Percentiles rank a stretch among this genome's conserved stretches.
phyloP scores from a whole-genome alignment of 169 alveolate genomes.

The Neospora caninum region DNA sequence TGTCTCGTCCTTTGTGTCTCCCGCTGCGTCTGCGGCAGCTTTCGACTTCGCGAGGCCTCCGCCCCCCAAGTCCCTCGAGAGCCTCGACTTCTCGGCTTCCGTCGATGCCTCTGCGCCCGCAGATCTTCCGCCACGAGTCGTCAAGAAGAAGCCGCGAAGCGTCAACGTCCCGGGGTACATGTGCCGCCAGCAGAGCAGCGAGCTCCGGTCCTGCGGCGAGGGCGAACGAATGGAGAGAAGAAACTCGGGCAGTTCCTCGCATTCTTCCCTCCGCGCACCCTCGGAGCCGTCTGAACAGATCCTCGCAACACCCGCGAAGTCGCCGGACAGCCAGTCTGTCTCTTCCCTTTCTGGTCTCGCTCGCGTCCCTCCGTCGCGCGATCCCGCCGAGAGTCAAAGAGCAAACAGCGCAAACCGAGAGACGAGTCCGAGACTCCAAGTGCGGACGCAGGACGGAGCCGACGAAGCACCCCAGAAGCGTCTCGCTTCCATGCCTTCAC shows the following conservation, averaged over 20 bases:
- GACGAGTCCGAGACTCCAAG: no score
- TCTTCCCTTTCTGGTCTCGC: not conserved
- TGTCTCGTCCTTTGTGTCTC: not conserved
- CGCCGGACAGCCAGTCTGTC: not conserved
- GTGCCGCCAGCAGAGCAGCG: not conserved
- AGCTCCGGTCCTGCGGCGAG: not conserved
- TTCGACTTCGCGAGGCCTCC: not conserved
- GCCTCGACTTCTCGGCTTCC: not conserved
- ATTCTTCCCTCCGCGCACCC: not conserved
- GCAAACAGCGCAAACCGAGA: no score
- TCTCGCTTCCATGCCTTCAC: not conserved
- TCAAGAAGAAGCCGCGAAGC: not conserved
- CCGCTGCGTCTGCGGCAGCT: not conserved
- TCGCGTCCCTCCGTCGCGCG: no score
- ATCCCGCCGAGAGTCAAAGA: no score
- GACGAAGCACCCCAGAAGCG: no score
- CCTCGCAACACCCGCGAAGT: not conserved
- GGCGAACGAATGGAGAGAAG: not conserved
- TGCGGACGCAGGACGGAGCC: no score
- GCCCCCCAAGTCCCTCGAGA: not conserved
- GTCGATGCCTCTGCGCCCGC: not conserved
- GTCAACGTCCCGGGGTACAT: slow-evolving; percentile 13
- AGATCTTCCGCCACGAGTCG: not conserved
- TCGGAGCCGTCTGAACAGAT: not conserved
- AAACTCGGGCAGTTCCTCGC: not conserved